Evolutionary conservation across 352 stramenopile species (phyloP).

Genomic region (Elongisporangium prolatum): DNA sequence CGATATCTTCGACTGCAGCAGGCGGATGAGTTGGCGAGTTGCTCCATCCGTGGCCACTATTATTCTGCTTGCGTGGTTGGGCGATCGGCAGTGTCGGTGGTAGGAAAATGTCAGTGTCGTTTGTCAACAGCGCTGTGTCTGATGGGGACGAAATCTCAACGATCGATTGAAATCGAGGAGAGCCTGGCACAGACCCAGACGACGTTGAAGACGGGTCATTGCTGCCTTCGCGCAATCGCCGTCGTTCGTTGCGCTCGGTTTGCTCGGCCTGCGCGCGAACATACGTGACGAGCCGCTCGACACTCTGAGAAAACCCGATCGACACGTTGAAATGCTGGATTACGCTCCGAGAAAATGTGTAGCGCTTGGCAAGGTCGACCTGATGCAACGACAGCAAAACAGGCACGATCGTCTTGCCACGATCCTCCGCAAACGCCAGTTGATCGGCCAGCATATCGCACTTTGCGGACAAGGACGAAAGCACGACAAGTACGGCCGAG

Average conservation of each 20-base stretch:
- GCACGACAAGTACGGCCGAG: slow-evolving; percentile 58
- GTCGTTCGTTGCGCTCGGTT: slow-evolving; percentile 6
- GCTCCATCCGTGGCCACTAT: slow-evolving; percentile 35
- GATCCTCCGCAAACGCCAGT: slow-evolving; percentile 77
- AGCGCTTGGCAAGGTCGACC: slow-evolving; percentile 70
- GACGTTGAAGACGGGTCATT: slow-evolving; percentile 17
- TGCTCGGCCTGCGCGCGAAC: slow-evolving; percentile 29
- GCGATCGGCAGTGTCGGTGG: slow-evolving; percentile 17
- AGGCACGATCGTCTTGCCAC: slow-evolving; percentile 65
- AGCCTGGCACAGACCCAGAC: slow-evolving; percentile 11
- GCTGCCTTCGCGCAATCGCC: slow-evolving; percentile 5
- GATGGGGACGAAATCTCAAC: slow-evolving; percentile 27
- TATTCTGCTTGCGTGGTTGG: slow-evolving; percentile 6
- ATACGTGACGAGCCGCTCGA: slow-evolving; percentile 47
- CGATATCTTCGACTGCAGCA: slow-evolving; percentile 3
- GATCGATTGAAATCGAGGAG: slow-evolving; percentile 5
- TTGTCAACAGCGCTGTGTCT: slow-evolving; percentile 13
- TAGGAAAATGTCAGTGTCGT: slow-evolving; percentile 13
- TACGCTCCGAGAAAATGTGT: slow-evolving; percentile 72
- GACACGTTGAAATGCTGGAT: slow-evolving; percentile 80
- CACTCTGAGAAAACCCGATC: slow-evolving; percentile 69
- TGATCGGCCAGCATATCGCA: slow-evolving; percentile 73
- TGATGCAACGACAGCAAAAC: slow-evolving; percentile 69
- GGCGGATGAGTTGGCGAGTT: slow-evolving; percentile 7
- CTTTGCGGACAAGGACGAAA: slow-evolving; percentile 61